Percentiles rank a stretch among this genome's conserved stretches.
Conservation (phyloP, 2,329 filamentous ascomycete species). For the Claviceps pazoutovae region DNA sequence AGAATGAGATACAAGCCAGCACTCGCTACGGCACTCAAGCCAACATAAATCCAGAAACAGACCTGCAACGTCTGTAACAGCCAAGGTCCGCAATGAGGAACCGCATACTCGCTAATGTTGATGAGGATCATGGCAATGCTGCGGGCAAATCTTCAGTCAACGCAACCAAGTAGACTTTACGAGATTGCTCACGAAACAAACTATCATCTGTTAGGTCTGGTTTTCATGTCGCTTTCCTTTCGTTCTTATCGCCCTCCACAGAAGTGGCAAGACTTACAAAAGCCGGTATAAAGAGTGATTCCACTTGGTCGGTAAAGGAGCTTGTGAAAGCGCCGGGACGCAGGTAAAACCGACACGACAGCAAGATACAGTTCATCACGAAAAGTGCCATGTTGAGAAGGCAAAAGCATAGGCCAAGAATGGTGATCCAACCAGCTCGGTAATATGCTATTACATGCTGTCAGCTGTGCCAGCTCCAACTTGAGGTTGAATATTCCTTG, state of each 20-base stretch:
- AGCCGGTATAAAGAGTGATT: constrained; percentile 64
- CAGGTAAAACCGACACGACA: constrained; percentile 53
- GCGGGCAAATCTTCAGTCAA: neutral
- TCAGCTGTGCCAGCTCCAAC: neutral
- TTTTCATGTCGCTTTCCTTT: neutral
- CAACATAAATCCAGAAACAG: constrained; percentile 62
- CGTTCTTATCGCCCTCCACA: neutral
- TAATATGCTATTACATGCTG: constrained; percentile 4
- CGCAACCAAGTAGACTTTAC: neutral
- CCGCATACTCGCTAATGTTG: constrained; percentile 65
- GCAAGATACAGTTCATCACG: constrained; percentile 45
- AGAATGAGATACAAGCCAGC: constrained; percentile 61
- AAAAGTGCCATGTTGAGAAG: constrained; percentile 51
- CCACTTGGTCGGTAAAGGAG: constrained; percentile 63
- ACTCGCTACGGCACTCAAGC: constrained; percentile 51
- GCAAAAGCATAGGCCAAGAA: constrained; percentile 47
- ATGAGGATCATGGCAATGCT: constrained; percentile 58
- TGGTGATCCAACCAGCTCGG: constrained; percentile 37
- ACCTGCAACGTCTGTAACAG: constrained; percentile 44
- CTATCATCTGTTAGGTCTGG: constrained; percentile 12
- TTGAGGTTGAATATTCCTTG: neutral
- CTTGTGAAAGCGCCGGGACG: constrained; percentile 56
- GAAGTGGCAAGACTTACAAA: constrained; percentile 24
- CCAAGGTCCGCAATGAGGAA: constrained; percentile 48
- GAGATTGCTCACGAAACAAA: constrained; percentile 28